Percentiles rank a stretch among this genome's conserved stretches.
Conservation (phyloP, 1,284 basidiomycete genomes). For the Athelia sp. region DNA sequence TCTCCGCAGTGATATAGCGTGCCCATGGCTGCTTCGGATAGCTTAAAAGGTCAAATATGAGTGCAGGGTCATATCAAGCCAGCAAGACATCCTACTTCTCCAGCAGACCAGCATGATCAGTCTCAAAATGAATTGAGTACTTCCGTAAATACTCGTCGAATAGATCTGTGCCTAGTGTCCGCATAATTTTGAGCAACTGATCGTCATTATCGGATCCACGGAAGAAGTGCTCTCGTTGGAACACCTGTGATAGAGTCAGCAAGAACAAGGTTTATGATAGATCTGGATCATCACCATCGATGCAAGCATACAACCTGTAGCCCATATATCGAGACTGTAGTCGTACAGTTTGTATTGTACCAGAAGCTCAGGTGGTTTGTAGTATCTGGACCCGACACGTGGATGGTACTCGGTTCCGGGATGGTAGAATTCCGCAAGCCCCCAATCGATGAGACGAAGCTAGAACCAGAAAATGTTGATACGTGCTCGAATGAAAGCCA, state of each 20-base stretch:
- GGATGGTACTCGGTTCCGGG: conserved; percentile 85
- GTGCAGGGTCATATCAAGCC: neutral
- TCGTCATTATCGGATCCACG: conserved; percentile 88
- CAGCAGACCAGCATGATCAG: conserved; percentile 63
- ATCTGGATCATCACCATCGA: conserved; percentile 57
- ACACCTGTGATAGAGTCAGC: conserved; percentile 27
- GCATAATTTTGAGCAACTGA: conserved; percentile 84
- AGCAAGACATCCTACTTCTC: conserved; percentile 39
- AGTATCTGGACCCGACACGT: conserved; percentile 86
- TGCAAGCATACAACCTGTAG: conserved; percentile 85
- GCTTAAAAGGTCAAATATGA: conserved; percentile 26
- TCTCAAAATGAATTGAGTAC: conserved; percentile 75
- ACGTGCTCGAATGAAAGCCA: conserved; percentile 2
- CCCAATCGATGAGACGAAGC: conserved; percentile 89
- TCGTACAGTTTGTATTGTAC: conserved; percentile 87
- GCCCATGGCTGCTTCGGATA: conserved; percentile 77
- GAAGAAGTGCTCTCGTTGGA: conserved; percentile 88
- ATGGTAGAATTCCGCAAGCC: conserved; percentile 89
- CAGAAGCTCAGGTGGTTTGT: conserved; percentile 85
- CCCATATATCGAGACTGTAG: conserved; percentile 86
- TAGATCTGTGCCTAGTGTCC: conserved; percentile 82
- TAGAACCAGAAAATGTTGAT: conserved; percentile 20
- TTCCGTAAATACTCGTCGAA: conserved; percentile 70
- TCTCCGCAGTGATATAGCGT: conserved; percentile 67
- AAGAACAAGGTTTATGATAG: neutral